These are phyloP conservation scores for Candida insectalens DNA, from an alignment of 805 yeast genomes.

Conservation along the genomic window DNA sequence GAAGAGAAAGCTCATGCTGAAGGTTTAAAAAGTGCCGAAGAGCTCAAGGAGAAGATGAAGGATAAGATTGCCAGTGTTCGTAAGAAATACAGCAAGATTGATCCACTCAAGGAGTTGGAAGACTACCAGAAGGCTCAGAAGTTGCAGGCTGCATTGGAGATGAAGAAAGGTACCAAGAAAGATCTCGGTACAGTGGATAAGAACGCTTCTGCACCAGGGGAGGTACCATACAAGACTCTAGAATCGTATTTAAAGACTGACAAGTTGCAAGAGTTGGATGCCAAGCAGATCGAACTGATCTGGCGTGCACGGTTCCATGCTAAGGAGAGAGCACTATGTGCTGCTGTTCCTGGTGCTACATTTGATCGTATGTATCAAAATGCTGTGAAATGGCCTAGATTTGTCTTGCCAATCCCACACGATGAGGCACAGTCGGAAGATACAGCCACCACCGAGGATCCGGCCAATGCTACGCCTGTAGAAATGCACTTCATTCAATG, in stretches of 20 bases:
- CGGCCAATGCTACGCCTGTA: slow-evolving; percentile 24
- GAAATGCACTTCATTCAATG: slow-evolving; percentile 94
- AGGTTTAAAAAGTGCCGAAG: slow-evolving; percentile 42
- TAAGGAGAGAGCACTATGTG: slow-evolving; percentile 52
- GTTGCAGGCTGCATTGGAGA: slow-evolving; percentile 9
- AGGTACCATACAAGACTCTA: slow-evolving; percentile 58
- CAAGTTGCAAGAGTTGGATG: slow-evolving; percentile 46
- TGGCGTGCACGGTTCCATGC: slow-evolving; percentile 83
- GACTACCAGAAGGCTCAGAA: slow-evolving; percentile 25
- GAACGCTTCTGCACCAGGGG: slow-evolving; percentile 24
- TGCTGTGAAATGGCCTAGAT: slow-evolving; percentile 70
- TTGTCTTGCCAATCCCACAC: slow-evolving; percentile 85
- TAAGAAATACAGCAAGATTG: slow-evolving; percentile 48
- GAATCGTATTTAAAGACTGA: slow-evolving; percentile 61
- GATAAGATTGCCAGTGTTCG: slow-evolving; percentile 49
- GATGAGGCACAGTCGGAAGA: slow-evolving; percentile 32
- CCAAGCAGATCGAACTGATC: slow-evolving; percentile 60
- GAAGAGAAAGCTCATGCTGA: slow-evolving; percentile 27
- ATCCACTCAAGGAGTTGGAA: slow-evolving; percentile 63
- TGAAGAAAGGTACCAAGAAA: slow-evolving; percentile 20
- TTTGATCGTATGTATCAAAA: slow-evolving; percentile 52
- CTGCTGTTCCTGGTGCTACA: slow-evolving; percentile 48
- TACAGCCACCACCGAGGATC: slow-evolving; percentile 17
- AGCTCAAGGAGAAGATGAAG: slow-evolving; percentile 52
- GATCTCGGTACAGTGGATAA: slow-evolving; percentile 25